phyloP scores from a whole-genome alignment of 495 filamentous ascomycete species.

The Penicillium steckii region DNA sequence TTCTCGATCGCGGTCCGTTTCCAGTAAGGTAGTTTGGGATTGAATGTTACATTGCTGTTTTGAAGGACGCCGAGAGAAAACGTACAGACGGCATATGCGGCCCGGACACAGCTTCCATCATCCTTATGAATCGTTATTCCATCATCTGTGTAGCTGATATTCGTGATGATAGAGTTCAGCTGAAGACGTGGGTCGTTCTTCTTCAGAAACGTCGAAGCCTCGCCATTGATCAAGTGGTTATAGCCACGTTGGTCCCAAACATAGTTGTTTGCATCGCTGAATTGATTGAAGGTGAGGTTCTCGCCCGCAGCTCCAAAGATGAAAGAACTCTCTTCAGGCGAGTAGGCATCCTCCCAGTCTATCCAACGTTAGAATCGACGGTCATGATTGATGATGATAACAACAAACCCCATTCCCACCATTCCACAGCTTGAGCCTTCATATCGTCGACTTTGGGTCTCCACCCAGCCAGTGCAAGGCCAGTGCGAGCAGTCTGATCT shows the following conservation, averaged over 20 bases:
- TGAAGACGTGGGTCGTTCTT: slow-evolving; percentile 57
- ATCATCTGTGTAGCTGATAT: slow-evolving; percentile 52
- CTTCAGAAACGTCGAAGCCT: slow-evolving; percentile 61
- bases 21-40: slow-evolving; percentile 62
- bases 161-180: slow-evolving; percentile 58
- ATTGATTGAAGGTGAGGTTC: slow-evolving; percentile 50
- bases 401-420: slow-evolving; percentile 53
- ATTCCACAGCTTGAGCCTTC: slow-evolving; percentile 61
- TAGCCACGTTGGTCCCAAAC: slow-evolving; percentile 69
- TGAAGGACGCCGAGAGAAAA: slow-evolving; percentile 71
- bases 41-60: slow-evolving; percentile 59
- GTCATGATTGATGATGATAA: not conserved
- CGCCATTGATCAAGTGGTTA: slow-evolving; percentile 57
- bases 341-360: slow-evolving; percentile 57
- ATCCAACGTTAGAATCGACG: slow-evolving; percentile 10
- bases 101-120: slow-evolving; percentile 59
- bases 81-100: slow-evolving; percentile 57
- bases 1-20: slow-evolving; percentile 64
- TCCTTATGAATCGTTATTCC: slow-evolving; percentile 57
- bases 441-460: slow-evolving; percentile 56
- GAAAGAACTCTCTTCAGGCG: slow-evolving; percentile 48
- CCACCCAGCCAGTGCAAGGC: slow-evolving; percentile 62
- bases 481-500: slow-evolving; percentile 61
- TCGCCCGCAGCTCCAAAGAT: slow-evolving; percentile 42
- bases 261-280: slow-evolving; percentile 61